Percentiles rank a stretch among this genome's conserved stretches.
These are phyloP conservation scores for Lipomyces sp. DNA, from an alignment of 805 yeast species.

Conservation along the genomic window DNA sequence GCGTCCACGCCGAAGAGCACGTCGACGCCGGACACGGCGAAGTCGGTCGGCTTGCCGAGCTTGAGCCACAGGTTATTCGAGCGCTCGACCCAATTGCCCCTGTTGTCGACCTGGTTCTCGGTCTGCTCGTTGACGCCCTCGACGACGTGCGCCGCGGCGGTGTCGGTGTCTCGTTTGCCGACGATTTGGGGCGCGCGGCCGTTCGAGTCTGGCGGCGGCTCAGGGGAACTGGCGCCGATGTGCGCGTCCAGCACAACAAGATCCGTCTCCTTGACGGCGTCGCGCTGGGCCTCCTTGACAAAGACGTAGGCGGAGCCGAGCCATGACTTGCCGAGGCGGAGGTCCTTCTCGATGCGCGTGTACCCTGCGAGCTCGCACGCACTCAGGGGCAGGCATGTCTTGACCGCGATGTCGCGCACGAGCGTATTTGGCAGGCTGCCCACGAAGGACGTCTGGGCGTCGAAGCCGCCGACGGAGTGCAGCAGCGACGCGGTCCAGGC, in stretches of 20 bases:
- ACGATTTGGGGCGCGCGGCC: constrained; percentile 1
- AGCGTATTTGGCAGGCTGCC: constrained; percentile 7
- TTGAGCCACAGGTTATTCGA: constrained; percentile 59
- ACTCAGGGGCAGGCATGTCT: constrained; percentile 17
- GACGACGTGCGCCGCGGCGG: not conserved
- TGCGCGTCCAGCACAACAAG: constrained; percentile 19
- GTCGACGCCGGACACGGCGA: constrained; percentile 57
- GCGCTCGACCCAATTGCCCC: constrained; percentile 26
- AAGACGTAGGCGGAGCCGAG: constrained; percentile 42
- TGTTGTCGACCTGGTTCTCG: constrained; percentile 45
- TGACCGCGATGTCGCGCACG: constrained; percentile 5
- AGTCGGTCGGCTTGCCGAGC: constrained; percentile 42
- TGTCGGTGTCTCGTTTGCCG: constrained; percentile 28
- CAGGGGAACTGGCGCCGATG: constrained; percentile 13
- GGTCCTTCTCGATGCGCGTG: constrained; percentile 48
- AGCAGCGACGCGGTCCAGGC: not conserved
- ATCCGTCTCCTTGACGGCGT: constrained; percentile 17
- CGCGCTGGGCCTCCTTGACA: constrained; percentile 33
- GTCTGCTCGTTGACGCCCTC: constrained; percentile 17
- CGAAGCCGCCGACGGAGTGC: not conserved
- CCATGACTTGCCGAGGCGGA: constrained; percentile 48
- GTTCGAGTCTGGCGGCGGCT: too few relatives aligned
- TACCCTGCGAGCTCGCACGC: constrained; percentile 39
- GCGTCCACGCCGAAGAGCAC: constrained; percentile 70
- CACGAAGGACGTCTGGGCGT: not conserved